Evolutionary conservation across 2,329 filamentous ascomycete genomes (phyloP), one percentile per base, ranked within the genome.

Genomic region (Aspergillus sp.): DNA sequence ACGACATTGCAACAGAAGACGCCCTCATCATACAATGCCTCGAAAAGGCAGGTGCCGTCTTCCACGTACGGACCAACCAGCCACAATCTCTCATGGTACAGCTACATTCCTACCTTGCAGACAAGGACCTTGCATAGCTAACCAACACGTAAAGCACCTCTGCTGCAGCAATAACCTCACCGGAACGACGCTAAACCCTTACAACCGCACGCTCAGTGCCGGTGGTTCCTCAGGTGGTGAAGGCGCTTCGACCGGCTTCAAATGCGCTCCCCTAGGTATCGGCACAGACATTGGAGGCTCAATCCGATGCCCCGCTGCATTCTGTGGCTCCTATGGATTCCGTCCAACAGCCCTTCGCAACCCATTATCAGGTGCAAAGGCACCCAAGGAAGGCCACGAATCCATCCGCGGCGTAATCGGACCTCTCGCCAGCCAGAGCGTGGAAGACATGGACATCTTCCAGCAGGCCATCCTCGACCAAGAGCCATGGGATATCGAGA

Each of bases 201-300:
- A 73, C 52, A 79, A 80, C 63, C 72, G 71, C 7, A 72, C 68
- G 2, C 69, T 81, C 1, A 75, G 73, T 0, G 71, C 74, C 0
- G 79, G 79, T 1, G 79, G 79, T 1, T 79, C 78, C 0, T 79
- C 77, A 2, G 80, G 79, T 4, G 79, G 78, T 8, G 80, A 82
- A 54, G 78, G 77, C 1, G 77, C 76, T 6, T 74, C 78, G 2
- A 69, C 77, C 42, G 77, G 75, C 1, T 76, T 81, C 30, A 70
- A 73, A 44, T 78, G 78, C 32, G 76, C 77, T 4, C 71, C 73
- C 1, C 61, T 82, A 30, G 80, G 79, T 4, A 67, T 82, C 19
- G 81, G 80, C 2, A 79, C 77, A 5, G 80, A 83, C 58, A 81
- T 82, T 15, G 81, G 79, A 0, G 80, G 81, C 3, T 80, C 77